These are phyloP conservation scores for Ceratocystis cubensis DNA, from an alignment of 2,329 filamentous ascomycete genomes.

Conservation along the genomic window DNA sequence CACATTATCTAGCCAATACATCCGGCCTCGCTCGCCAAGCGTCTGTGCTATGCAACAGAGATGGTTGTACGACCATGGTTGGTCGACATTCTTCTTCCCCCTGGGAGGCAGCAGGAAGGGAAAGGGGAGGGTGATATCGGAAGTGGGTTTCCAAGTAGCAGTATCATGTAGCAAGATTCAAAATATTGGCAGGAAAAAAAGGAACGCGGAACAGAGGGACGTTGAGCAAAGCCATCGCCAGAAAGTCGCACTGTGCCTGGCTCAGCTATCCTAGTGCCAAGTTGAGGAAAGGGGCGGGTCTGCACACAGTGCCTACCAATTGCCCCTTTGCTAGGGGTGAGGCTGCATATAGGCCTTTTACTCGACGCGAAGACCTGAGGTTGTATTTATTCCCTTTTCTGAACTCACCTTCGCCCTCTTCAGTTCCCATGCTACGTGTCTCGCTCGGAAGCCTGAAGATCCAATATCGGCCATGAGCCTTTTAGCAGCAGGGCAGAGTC, in stretches of 20 bases:
- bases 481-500: neutral
- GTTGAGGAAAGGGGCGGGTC: too few relatives aligned
- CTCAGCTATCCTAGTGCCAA: too few relatives aligned
- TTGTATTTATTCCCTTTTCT: too few relatives aligned
- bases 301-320: neutral
- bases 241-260: neutral
- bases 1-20: neutral
- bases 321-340: neutral
- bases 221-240: constrained; percentile 6
- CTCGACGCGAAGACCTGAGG: too few relatives aligned
- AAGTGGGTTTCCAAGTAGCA: neutral
- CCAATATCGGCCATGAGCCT: neutral
- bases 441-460: neutral
- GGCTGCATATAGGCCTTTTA: too few relatives aligned
- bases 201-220: neutral
- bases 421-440: too few relatives aligned
- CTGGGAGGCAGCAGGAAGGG: neutral
- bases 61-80: neutral
- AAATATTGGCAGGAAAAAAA: neutral
- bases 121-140: neutral
- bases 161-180: neutral
- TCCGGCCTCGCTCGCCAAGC: neutral
- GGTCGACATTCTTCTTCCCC: neutral
- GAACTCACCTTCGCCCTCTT: too few relatives aligned
- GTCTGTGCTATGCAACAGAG: neutral